Conservation (phyloP, 2,329 filamentous ascomycete genomes). For the Botrytis deweyae region DNA sequence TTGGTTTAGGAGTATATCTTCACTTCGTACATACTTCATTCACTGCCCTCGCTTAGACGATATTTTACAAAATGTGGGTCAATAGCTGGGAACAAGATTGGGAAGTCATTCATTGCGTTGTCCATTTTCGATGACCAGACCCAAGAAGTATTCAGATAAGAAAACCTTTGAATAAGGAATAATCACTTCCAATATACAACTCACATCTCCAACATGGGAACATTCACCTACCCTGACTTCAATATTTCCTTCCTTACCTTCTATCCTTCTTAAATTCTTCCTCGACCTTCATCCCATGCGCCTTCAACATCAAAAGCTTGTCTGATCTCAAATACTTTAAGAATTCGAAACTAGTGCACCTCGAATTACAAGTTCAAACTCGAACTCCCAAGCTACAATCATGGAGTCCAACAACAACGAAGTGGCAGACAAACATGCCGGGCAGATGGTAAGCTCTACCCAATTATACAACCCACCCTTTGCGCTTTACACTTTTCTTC, state of each 20-base stretch:
- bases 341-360: not conserved
- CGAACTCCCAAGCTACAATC: not conserved
- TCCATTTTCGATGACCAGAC: fast-evolving
- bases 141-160: fast-evolving
- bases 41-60: not conserved
- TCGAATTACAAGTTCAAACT: not conserved
- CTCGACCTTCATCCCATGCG: not conserved
- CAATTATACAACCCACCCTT: not conserved
- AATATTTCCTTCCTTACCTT: not conserved
- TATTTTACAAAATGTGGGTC: not conserved
- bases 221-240: not conserved
- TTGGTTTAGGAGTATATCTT: not conserved
- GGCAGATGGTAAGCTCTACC: not conserved
- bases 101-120: not conserved
- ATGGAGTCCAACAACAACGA: not conserved
- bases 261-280: not conserved
- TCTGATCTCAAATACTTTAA: fast-evolving
- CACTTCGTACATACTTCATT: not conserved
- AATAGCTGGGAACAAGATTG: fast-evolving
- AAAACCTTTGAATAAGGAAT: not conserved
- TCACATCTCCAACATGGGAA: not conserved
- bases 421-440: not conserved
- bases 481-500: too few species aligned
- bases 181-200: not conserved
- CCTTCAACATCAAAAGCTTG: not conserved